Evolutionary conservation across 768 basidiomycete genomes (phyloP).

Genomic region (Lactifluus volemus): DNA sequence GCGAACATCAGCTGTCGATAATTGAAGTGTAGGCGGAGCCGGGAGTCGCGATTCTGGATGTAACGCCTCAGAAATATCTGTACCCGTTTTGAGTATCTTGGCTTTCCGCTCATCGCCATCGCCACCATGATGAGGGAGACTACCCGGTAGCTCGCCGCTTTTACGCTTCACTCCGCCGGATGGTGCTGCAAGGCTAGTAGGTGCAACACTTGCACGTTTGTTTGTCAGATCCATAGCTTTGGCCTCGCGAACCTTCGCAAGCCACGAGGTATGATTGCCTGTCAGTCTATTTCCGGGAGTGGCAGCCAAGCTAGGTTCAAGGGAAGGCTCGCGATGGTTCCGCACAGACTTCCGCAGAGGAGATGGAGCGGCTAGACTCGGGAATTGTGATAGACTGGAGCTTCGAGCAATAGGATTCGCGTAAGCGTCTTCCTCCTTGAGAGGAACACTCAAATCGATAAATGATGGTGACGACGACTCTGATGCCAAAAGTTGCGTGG

Average conservation of each 20-base stretch:
- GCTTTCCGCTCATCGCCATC: conserved; percentile 28
- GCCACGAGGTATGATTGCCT: conserved; percentile 72
- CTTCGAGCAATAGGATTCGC: conserved; percentile 29
- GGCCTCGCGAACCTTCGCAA: conserved; percentile 66
- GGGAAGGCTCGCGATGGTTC: conserved; percentile 36
- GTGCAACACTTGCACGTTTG: conserved; percentile 25
- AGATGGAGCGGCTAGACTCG: conserved; percentile 58
- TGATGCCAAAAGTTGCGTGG: neutral
- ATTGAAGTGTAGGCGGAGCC: neutral
- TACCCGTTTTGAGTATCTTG: conserved; percentile 43
- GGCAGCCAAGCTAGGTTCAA: conserved; percentile 23
- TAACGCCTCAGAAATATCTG: conserved; percentile 17
- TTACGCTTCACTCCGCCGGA: conserved; percentile 45
- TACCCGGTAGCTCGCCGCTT: conserved; percentile 35
- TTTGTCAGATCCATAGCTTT: conserved; percentile 34
- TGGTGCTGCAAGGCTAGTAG: neutral
- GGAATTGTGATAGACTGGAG: conserved; percentile 39
- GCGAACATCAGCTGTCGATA: neutral
- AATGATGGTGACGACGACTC: conserved; percentile 8
- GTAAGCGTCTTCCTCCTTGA: conserved; percentile 23
- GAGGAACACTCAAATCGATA: conserved; percentile 18
- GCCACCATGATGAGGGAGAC: neutral
- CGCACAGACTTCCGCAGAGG: conserved; percentile 63
- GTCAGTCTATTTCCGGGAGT: conserved; percentile 28
- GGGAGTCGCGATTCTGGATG: neutral